Conservation (phyloP, 805 yeast species). For the Monosporozyma unispora region DNA sequence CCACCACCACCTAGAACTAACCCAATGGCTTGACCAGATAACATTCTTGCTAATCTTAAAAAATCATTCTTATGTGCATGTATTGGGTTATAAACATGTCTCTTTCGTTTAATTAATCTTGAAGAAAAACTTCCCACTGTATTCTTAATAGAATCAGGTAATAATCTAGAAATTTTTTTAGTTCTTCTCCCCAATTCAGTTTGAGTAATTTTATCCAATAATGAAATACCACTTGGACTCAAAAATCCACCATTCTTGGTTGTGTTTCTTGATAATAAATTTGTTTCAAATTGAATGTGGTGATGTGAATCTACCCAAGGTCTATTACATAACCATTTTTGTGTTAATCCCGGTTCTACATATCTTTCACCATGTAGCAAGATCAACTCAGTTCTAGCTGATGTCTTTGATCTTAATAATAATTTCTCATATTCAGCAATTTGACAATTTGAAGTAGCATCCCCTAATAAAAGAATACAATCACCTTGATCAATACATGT, state of each 20-base stretch:
- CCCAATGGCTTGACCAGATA: conserved; percentile 91
- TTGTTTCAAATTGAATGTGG: conserved; percentile 59
- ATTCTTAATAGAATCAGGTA: conserved; percentile 29
- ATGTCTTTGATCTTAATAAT: conserved; percentile 62
- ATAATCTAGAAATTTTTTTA: conserved; percentile 24
- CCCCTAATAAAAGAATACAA: conserved; percentile 81
- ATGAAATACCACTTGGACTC: conserved; percentile 4
- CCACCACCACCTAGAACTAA: conserved; percentile 97
- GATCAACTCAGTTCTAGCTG: conserved; percentile 82
- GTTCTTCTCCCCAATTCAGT: conserved; percentile 27
- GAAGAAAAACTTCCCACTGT: conserved; percentile 32
- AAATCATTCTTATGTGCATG: conserved; percentile 75
- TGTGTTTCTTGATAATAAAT: conserved; percentile 2
- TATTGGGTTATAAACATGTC: conserved; percentile 25
- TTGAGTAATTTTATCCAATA: conserved; percentile 24
- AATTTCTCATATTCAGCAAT: conserved; percentile 82
- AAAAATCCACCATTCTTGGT: conserved; percentile 10
- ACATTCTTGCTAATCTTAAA: conserved; percentile 74
- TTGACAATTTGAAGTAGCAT: conserved; percentile 62
- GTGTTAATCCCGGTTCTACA: conserved; percentile 80
- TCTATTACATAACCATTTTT: conserved; percentile 73
- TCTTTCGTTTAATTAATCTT: conserved; percentile 21
- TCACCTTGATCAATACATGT: conserved; percentile 94
- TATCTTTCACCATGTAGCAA: conserved; percentile 73
- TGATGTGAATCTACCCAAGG: conserved; percentile 92